Percentiles rank a stretch among this genome's conserved stretches.
These are phyloP conservation scores for Penicillium frequentans DNA, from an alignment of 2,329 filamentous ascomycete genomes.

Conservation along the genomic window DNA sequence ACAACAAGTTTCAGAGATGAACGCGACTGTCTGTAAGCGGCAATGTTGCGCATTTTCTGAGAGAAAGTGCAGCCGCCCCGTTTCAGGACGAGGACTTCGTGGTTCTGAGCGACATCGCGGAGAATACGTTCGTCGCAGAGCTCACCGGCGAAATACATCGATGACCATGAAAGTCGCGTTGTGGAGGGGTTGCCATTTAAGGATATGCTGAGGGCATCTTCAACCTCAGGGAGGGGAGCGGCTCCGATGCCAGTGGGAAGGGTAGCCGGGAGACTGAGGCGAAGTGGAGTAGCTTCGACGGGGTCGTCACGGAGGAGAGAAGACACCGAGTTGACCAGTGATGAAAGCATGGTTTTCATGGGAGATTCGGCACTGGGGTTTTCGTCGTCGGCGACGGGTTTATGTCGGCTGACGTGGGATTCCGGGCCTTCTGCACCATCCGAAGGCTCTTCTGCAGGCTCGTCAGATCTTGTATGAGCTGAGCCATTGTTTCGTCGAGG, in stretches of 20 bases:
- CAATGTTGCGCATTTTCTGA: slow-evolving; percentile 81
- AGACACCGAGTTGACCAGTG: slow-evolving; percentile 52
- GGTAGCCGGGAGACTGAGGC: slow-evolving; percentile 49
- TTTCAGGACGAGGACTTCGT: slow-evolving; percentile 79
- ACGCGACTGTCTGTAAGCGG: slow-evolving; percentile 65
- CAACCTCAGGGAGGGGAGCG: slow-evolving; percentile 67
- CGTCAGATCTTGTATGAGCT: slow-evolving; percentile 28
- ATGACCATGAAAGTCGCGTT: slow-evolving; percentile 64
- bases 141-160: slow-evolving; percentile 68
- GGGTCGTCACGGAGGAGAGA: slow-evolving; percentile 49
- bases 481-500: slow-evolving; percentile 34
- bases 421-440: slow-evolving; percentile 16
- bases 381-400: slow-evolving; percentile 27
- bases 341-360: slow-evolving; percentile 46
- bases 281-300: slow-evolving; percentile 32
- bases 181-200: slow-evolving; percentile 41
- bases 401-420: slow-evolving; percentile 16
- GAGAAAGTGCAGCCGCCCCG: slow-evolving; percentile 84
- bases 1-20: slow-evolving; percentile 75
- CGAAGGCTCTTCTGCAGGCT: slow-evolving; percentile 23
- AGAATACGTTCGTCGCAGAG: slow-evolving; percentile 62
- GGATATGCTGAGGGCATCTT: slow-evolving; percentile 49
- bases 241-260: slow-evolving; percentile 56
- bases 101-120: slow-evolving; percentile 48
- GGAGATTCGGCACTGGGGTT: slow-evolving; percentile 30